A percentile compares a stretch with the other conserved stretches of the same genome.
Conservation (phyloP, 257 asterid genomes). For the Gentiana dahurica region DNA sequence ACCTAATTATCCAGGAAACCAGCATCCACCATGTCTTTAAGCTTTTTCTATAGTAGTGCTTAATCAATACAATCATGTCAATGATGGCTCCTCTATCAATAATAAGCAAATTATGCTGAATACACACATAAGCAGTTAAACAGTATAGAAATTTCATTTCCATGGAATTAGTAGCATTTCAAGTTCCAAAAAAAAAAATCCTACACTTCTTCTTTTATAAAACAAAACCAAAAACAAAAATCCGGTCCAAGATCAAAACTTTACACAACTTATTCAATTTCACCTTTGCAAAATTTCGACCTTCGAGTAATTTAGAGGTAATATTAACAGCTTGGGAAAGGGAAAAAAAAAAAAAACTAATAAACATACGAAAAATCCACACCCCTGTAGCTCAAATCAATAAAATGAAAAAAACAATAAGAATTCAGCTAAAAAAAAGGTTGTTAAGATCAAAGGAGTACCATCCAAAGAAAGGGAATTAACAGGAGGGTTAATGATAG, state of each 20-base stretch:
- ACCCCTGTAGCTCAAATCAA: background rate
- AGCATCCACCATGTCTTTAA: too few species aligned
- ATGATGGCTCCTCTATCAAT: too few species aligned
- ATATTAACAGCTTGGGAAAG: background rate
- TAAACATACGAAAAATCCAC: background rate
- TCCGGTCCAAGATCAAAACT: background rate
- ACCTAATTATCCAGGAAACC: too few species aligned
- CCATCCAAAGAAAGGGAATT: conserved; percentile 97
- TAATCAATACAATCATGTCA: too few species aligned
- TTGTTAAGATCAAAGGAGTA: conserved; percentile 11
- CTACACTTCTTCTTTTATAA: background rate
- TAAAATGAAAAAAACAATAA: background rate
- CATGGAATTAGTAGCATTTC: background rate
- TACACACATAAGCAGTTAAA: background rate
- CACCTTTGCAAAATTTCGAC: background rate
- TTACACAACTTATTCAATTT: background rate
- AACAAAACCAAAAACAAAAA: background rate
- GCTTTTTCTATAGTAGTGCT: too few species aligned
- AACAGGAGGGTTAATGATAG: conserved; percentile 92
- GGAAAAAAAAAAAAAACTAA: too few species aligned
- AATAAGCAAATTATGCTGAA: background rate
- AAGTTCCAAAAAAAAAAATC: background rate
- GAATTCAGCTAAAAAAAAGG: background rate
- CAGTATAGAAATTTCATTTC: background rate
- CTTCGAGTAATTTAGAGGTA: background rate